phyloP scores from a whole-genome alignment of 345 rosid species.

The Ceriops zippeliana region DNA sequence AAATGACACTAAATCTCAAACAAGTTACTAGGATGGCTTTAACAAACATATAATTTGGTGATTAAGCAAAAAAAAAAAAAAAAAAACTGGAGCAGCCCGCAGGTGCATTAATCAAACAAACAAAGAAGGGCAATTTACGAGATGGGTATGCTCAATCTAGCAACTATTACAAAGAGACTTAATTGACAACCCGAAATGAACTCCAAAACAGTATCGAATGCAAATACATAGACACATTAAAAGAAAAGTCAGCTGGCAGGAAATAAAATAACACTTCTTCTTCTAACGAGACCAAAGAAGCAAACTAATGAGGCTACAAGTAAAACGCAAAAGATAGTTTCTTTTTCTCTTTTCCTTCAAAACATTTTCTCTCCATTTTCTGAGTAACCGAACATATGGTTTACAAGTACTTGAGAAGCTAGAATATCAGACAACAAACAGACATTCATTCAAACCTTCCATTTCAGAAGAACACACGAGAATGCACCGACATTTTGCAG shows the following conservation, averaged over 20 bases:
- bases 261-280: too few relatives aligned
- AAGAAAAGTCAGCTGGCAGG: too few relatives aligned
- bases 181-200: too few relatives aligned
- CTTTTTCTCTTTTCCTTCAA: not conserved
- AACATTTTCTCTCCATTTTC: slow-evolving; percentile 15
- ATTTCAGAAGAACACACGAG: not conserved
- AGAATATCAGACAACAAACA: not conserved
- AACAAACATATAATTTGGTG: not conserved
- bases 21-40: not conserved
- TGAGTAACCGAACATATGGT: slow-evolving; percentile 5
- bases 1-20: not conserved
- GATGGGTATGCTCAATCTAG: slow-evolving; percentile 20
- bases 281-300: too few relatives aligned
- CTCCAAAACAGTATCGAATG: too few relatives aligned
- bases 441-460: not conserved
- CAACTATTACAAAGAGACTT: slow-evolving; percentile 17
- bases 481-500: not conserved
- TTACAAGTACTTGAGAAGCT: not conserved
- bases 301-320: not conserved
- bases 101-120: slow-evolving; percentile 12
- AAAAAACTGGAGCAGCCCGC: slow-evolving; percentile 14
- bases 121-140: slow-evolving; percentile 1
- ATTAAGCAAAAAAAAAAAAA: slow-evolving; percentile 1
- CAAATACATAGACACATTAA: too few relatives aligned
- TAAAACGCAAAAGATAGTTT: not conserved